Evolutionary conservation across 2,329 filamentous ascomycete genomes (phyloP), one percentile per base, ranked within the genome.

Genomic region (Epichloe glyceriae): DNA sequence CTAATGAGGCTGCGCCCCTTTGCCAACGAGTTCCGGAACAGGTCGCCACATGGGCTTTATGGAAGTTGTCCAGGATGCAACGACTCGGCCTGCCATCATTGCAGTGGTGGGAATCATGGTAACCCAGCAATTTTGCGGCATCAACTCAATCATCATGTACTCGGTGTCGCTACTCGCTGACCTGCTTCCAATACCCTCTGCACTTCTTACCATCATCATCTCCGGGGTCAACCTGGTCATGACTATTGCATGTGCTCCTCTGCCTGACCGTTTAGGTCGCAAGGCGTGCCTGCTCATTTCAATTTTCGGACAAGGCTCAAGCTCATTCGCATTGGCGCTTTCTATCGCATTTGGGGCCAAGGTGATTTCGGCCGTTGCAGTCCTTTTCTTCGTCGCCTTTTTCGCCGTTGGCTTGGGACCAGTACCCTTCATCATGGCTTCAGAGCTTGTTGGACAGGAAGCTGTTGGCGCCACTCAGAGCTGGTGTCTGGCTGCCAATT

Each of bases 91-190:
- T 0, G 85, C 85, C 49, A 83, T 94, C 50, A 75, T 93, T 53
- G 88, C 90, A 4, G 87, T 95, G 3, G 78, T 95, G 12, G 89
- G 88, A 1, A 83, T 95, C 58, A 96, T 97, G 90, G 76, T 90
- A 52, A 85, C 87, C 1, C 93, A 97, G 65, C 93, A 98, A 65
- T 75, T 96, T 38, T 91, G 86, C 52, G 91, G 88, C 45, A 91
- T 97, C 70, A 97, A 98, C 76, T 91, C 86, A 52, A 91, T 97
- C 62, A 86, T 97, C 68, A 96, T 98, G 90, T 98, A 98, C 68
- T 95, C 90, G 2, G 93, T 97, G 5, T 89, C 87, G 0, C 80
- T 98, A 1, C 78, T 98, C 14, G 81, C 85, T 34, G 82, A 82
- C 55, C 77, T 97, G 2, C 78, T 98, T 0, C 85, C 88, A 3